A percentile compares a stretch with the other conserved stretches of the same genome.
These are phyloP conservation scores for Naganishia antarctica DNA, from an alignment of 768 basidiomycete genomes.

Conservation along the genomic window DNA sequence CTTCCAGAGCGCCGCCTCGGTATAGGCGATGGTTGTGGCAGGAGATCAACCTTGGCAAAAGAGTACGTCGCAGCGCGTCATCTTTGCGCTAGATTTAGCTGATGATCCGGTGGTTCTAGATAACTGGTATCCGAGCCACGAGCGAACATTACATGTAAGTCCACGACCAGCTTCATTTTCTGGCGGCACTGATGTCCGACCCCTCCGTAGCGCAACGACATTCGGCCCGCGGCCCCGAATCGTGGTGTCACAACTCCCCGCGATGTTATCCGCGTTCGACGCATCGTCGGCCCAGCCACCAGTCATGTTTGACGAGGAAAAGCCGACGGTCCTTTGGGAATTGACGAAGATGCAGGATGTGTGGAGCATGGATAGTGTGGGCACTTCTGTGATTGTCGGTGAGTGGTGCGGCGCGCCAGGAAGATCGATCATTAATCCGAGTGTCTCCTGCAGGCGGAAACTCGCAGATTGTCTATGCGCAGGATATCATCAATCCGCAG, in stretches of 20 bases:
- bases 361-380: conserved; percentile 14
- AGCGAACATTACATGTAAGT: conserved; percentile 24
- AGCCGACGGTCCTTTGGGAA: conserved; percentile 21
- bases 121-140: conserved; percentile 12
- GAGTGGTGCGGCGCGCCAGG: no score
- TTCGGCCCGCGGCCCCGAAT: conserved; percentile 24
- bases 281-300: not conserved
- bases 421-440: no score
- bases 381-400: conserved; percentile 9
- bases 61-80: not conserved
- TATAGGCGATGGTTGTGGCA: conserved; percentile 23
- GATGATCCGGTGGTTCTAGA: not conserved
- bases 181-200: not conserved
- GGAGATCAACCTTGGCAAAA: conserved; percentile 24
- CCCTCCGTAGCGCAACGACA: conserved; percentile 13
- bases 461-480: conserved; percentile 12
- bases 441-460: no score
- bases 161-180: not conserved
- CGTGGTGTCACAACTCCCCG: conserved; percentile 25
- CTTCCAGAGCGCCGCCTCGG: not conserved
- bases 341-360: conserved; percentile 25
- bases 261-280: conserved; percentile 8
- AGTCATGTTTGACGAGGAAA: conserved; percentile 4
- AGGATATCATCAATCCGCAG: conserved; percentile 8
- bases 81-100: not conserved